Conservation (phyloP, 345 rosid species). For the Eucalyptus sp. region DNA sequence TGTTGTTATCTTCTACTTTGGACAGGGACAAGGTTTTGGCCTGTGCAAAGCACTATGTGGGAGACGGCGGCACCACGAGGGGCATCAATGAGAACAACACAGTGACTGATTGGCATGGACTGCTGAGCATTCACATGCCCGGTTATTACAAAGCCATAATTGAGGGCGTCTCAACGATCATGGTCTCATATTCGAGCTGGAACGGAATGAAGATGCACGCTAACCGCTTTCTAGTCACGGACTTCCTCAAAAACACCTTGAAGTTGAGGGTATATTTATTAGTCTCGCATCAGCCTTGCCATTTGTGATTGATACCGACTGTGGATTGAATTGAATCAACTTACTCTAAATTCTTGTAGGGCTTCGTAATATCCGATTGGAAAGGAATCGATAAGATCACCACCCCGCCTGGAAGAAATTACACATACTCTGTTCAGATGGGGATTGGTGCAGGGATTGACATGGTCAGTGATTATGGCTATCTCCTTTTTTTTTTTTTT, state of each 20-base stretch:
- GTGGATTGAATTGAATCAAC: background rate
- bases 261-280: constrained; percentile 37
- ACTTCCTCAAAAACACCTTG: constrained; percentile 35
- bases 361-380: constrained; percentile 79
- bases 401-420: constrained; percentile 38
- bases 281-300: background rate
- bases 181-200: constrained; percentile 71
- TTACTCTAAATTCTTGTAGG: constrained; percentile 15
- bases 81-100: constrained; percentile 72
- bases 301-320: background rate
- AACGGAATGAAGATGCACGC: constrained; percentile 73
- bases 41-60: constrained; percentile 82
- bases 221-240: constrained; percentile 33
- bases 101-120: constrained; percentile 8
- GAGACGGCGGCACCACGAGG: constrained; percentile 62
- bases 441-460: constrained; percentile 58
- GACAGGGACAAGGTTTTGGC: constrained; percentile 59
- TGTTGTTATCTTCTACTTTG: background rate
- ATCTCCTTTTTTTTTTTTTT: background rate
- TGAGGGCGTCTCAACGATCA: constrained; percentile 61
- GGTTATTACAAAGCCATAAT: constrained; percentile 31
- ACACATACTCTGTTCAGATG: constrained; percentile 37
- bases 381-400: constrained; percentile 63
- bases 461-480: constrained; percentile 34
- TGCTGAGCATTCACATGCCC: constrained; percentile 59